Evolutionary conservation across 495 filamentous ascomycete genomes (phyloP), one percentile per base, ranked within the genome.

Genomic region (Usnea hakonensis): DNA sequence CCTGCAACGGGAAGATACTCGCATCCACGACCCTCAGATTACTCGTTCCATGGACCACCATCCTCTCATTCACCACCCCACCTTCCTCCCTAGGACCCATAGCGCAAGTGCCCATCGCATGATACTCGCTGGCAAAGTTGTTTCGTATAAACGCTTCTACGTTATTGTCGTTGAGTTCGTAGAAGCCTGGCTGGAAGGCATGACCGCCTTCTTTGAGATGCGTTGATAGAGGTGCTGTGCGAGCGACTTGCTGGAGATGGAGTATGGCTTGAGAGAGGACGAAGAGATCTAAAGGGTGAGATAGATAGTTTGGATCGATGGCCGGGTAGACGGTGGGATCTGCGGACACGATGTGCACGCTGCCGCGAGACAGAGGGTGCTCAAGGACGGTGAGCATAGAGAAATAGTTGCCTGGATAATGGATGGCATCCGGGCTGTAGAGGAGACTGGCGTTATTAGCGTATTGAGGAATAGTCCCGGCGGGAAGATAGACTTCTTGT

Each of bases 301-400:
- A 73, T 65, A 82, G 76, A 66, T 83, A 87, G 21, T 74, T 78
- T 1, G 82, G 82, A 60, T 86, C 78, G 63, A 82, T 79, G 1
- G 63, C 43, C 0, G 83, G 79, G n/a, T 72, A 57, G 6, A 62
- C 67, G 0, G 44, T 50, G 0, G 76, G 62, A 52, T 80, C 70
- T 9, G 72, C 41, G 11, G 75, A 76, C 0, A 66, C 64, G 55
- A 85, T 82, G 65, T 87, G 84, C 55, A 86, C 76, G 43, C 68
- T 80, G 6, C 84, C 84, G 13, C 83, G 79, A 3, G 82, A 81
- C 37, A 84, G 79, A 3, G 83, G 82, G 28, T 81, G 76, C 26
- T 76, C 68, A 0, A 78, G 67, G 30, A 57, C 54, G 0, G 59
- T 54, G n/a, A 63, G 59, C 37, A 67, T 57, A 35, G 67, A 52